A percentile compares a stretch with the other conserved stretches of the same genome.
These are phyloP conservation scores for Apiosordaria backusii DNA, from an alignment of 495 filamentous ascomycete genomes.

Conservation along the genomic window DNA sequence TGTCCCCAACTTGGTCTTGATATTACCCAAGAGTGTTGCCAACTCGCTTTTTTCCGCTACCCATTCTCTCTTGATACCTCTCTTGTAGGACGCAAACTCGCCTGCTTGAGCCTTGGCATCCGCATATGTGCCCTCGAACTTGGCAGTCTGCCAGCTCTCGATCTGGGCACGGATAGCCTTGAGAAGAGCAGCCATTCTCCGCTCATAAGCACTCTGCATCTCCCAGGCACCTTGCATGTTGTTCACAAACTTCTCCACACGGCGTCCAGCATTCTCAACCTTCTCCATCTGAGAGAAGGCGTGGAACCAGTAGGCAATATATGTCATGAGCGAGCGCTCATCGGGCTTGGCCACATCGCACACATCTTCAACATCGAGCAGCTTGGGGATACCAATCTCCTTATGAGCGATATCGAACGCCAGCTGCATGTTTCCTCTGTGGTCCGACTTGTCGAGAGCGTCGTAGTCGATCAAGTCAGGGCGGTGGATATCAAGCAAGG, in stretches of 20 bases:
- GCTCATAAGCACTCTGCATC: conserved; percentile 95
- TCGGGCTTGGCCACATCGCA: conserved; percentile 95
- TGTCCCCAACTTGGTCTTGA: conserved; percentile 95
- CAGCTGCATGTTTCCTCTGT: conserved; percentile 94
- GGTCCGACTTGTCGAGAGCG: conserved; percentile 86
- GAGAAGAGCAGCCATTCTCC: conserved; percentile 75
- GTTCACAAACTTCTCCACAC: conserved; percentile 96
- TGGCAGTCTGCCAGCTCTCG: conserved; percentile 68
- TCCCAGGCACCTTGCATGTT: conserved; percentile 99
- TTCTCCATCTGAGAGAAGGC: conserved; percentile 97
- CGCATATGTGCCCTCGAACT: conserved; percentile 85
- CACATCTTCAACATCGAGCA: conserved; percentile 96
- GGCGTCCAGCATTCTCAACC: conserved; percentile 92
- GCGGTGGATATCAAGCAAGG: conserved; percentile 91
- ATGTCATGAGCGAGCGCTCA: conserved; percentile 96
- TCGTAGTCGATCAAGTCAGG: conserved; percentile 98
- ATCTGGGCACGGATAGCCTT: conserved; percentile 68
- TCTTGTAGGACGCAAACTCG: conserved; percentile 83
- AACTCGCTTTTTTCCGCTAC: conserved; percentile 96
- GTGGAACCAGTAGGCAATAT: conserved; percentile 99
- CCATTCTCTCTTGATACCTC: conserved; percentile 84
- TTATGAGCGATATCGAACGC: conserved; percentile 93
- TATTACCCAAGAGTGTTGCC: conserved; percentile 90
- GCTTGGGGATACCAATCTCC: conserved; percentile 93
- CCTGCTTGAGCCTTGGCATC: conserved; percentile 85